phyloP scores from a whole-genome alignment of 495 filamentous ascomycete species.

The Neurospora sp. region DNA sequence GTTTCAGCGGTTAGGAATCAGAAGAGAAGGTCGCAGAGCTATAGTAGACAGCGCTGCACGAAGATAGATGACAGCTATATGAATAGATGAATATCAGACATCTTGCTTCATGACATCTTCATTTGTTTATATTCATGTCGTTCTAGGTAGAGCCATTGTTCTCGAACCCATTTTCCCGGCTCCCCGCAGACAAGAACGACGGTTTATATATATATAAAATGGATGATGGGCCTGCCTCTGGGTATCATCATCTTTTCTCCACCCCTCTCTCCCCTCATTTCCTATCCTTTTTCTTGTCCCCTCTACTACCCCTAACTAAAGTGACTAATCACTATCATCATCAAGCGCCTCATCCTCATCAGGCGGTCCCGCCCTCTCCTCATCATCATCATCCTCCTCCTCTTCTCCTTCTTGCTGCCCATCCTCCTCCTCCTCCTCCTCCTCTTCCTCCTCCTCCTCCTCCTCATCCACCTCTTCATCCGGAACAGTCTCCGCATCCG shows the following conservation, averaged over 20 bases:
- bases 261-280: background rate
- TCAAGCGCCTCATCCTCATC: conserved; percentile 60
- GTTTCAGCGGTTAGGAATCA: background rate
- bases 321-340: conserved; percentile 42
- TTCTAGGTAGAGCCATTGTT: background rate
- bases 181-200: background rate
- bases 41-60: background rate
- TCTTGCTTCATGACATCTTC: background rate
- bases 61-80: background rate
- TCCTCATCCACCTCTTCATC: conserved; percentile 44
- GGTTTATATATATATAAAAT: background rate
- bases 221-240: background rate
- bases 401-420: conserved; percentile 36
- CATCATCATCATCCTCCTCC: conserved; percentile 30
- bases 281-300: background rate
- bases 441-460: conserved; percentile 38
- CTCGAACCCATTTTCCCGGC: no score
- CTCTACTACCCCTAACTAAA: background rate
- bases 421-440: conserved; percentile 37
- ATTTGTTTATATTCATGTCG: background rate
- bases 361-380: conserved; percentile 30
- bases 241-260: background rate
- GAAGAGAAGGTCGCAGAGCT: background rate
- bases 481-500: conserved; percentile 42
- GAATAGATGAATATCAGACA: background rate